Base-by-base conservation (phyloP, 768 basidiomycete genomes). In the Hemileccinum rubropunctum region DNA sequence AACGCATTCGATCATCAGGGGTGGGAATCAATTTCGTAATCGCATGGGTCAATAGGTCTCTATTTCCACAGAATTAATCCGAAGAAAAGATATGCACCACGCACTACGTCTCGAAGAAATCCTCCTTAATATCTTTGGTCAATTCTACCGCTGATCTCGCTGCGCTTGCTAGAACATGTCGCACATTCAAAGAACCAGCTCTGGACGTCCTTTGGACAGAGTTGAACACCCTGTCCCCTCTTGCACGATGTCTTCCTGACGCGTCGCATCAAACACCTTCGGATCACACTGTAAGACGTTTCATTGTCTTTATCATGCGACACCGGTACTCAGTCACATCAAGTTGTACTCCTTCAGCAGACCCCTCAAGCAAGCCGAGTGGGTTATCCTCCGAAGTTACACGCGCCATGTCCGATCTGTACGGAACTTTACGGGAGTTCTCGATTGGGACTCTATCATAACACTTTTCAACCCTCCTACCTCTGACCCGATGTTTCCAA, bases 171-270 rank as follows among this genome's bases (percentile, higher is more conserved):
- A 47, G 47, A 45, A 58, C 57, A 17, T 58, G 57, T 40, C 48
- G 36, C 8, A 39, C 41, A 11, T 58, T 58, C 46, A 58, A 58
- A n/a, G 57, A 58, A n/a, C 56, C 57, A 1, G 57, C 57, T 3
- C 42, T 58, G 36, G 48, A 58, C n/a, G 51, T 48, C 0, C 54
- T 58, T 17, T 58, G 57, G 57, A 50, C 50, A 13, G 57, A 58
- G 32, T 26, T 58, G 32, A n/a, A 9, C 27, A 42, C 57, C 36
- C 32, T 58, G 8, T 52, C 48, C 12, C 57, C 57, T 21, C 39
- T 58, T 12, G 57, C 45, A 14, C 48, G 32, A 18, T 57, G 54
- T 48, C 48, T 58, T 23, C 57, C 48, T 1, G 42, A 43, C 14
- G 56, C 39, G 4, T 52, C 56, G 6, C 56, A 41, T 48, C 49